These are phyloP conservation scores for Emiliania huxleyi DNA, from an alignment of 78 protist genomes.

Conservation along the genomic window DNA sequence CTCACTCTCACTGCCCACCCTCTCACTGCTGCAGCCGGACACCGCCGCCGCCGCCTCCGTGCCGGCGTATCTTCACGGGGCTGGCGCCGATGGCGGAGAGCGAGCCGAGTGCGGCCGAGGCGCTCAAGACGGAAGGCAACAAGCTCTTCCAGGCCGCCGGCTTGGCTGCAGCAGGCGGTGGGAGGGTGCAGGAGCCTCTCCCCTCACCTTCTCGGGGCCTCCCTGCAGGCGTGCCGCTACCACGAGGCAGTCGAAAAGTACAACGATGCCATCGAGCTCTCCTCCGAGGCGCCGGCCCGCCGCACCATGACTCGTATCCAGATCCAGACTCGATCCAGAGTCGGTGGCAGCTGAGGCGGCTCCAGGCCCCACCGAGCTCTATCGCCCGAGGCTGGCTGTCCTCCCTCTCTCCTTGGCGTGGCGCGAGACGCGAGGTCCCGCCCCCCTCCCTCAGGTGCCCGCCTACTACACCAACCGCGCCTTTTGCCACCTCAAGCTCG, in stretches of 20 bases:
- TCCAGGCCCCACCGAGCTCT: too few relatives aligned
- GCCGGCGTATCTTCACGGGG: too few relatives aligned
- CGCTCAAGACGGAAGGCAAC: neutral
- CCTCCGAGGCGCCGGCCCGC: neutral
- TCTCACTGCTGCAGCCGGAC: neutral
- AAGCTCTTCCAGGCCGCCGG: neutral
- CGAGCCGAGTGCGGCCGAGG: neutral
- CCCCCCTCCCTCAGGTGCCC: neutral
- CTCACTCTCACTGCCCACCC: neutral
- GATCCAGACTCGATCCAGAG: too few relatives aligned
- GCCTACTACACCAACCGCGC: constrained; percentile 13
- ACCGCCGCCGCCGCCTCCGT: too few relatives aligned
- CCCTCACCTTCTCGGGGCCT: neutral
- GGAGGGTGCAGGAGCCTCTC: neutral
- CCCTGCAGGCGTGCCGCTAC: neutral
- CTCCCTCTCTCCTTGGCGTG: neutral
- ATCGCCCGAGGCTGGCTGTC: neutral
- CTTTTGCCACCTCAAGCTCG: neutral
- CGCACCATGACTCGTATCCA: too few relatives aligned
- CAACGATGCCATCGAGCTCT: neutral
- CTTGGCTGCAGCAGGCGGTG: neutral
- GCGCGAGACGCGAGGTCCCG: too few relatives aligned
- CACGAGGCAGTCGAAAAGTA: neutral
- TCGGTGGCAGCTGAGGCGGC: too few relatives aligned
- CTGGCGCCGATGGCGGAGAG: neutral